Evolutionary conservation across 2,329 filamentous ascomycete genomes (phyloP), one percentile per base, ranked within the genome.

Genomic region (Beauveria scarabaeidicola): DNA sequence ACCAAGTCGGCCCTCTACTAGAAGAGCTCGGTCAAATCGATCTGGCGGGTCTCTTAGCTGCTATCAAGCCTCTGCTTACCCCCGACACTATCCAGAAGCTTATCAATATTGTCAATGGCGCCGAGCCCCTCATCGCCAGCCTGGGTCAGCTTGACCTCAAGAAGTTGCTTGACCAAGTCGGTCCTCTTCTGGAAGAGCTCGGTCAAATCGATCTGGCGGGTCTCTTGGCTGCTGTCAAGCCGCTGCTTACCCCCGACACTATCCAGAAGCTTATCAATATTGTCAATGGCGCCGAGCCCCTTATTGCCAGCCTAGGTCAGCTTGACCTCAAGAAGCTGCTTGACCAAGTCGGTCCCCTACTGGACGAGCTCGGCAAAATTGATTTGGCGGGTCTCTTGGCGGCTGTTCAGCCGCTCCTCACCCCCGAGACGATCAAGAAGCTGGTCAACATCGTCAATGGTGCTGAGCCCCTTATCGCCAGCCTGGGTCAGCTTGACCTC

Each of bases 401-500:
- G 7, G 68, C 73, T 2, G 46, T 75, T 1, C 66, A 66, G 7
- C 73, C 74, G 0, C 61, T 77, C 0, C 63, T 76, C 0, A 71
- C 68, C 7, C 61, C 69, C 5, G 64, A 72, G 0, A 70, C 70
- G 0, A 64, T 76, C 40, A 36, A 52, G 32, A 52, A 52, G 13
- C 25, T 52, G 38, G 65, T 70, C 36, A 63, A 66, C 36, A 61
- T 60, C n/a, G 43, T 59, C 13, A 21, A 43, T 41, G 57, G 57
- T 17, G 57, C 57, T 13, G 48, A 52, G 1, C 57, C 57, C 10
- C 57, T 59, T 8, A 25, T 70, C 19, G 67, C 69, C 58, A 62
- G 60, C 15, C 64, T 72, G 3, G 55, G 70, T 1, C 25, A 38
- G 1, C 53, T 59, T 6, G 52, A 62, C 15, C 60, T 69, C 17